A percentile compares a stretch with the other conserved stretches of the same genome.
Conservation (phyloP, 2,329 filamentous ascomycete species). For the Pestalotiopsis sp. region DNA sequence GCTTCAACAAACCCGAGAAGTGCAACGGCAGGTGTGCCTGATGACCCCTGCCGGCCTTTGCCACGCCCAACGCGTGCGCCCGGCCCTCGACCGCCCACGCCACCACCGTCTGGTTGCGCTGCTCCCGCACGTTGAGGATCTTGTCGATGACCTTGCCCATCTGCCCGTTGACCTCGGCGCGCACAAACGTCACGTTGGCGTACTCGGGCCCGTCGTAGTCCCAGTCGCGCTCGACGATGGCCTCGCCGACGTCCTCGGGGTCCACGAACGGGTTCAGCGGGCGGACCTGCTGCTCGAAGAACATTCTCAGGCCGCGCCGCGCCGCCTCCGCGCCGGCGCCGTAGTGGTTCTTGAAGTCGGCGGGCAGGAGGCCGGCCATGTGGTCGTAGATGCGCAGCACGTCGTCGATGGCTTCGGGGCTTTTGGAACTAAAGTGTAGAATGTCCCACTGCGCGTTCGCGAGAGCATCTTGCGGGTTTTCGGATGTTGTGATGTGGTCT, state of each 20-base stretch:
- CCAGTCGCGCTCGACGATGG: constrained; percentile 12
- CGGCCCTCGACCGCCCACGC: constrained; percentile 5
- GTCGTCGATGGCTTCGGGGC: constrained; percentile 9
- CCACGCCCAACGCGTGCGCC: constrained; percentile 5
- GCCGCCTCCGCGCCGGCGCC: neutral
- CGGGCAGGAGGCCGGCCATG: neutral
- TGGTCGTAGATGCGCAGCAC: constrained; percentile 1
- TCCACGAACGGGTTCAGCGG: neutral
- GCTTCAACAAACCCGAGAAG: neutral
- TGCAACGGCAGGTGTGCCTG: neutral
- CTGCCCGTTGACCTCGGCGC: constrained; percentile 1
- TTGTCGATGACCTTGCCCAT: neutral
- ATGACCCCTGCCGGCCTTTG: neutral
- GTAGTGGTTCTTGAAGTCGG: neutral
- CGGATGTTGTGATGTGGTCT: neutral
- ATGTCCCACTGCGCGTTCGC: neutral
- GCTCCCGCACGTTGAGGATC: neutral
- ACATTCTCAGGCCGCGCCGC: neutral
- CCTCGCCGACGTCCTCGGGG: constrained; percentile 7
- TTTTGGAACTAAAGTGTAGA: constrained; percentile 1
- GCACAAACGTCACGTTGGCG: constrained; percentile 7
- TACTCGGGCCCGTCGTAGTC: constrained; percentile 12
- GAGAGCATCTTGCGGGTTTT: neutral
- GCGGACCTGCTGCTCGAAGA: neutral
- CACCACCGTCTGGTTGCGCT: neutral